Evolutionary conservation across 2,329 filamentous ascomycete species (phyloP).

Genomic region (Dendryphion nanum): DNA sequence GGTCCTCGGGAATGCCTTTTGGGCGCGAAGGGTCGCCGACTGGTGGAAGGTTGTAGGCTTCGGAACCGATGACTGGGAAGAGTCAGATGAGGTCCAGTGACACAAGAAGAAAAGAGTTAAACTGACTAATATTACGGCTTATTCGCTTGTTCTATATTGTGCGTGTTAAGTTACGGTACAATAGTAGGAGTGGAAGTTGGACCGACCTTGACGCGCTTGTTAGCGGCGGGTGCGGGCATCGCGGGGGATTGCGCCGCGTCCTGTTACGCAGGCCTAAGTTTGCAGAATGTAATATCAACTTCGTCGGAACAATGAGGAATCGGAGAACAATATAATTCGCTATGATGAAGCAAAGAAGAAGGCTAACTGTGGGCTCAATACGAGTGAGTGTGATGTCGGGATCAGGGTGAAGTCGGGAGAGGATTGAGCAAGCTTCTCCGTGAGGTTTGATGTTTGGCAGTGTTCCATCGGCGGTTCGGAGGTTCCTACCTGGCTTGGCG

Average conservation of each 20-base stretch:
- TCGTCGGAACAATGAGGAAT: too few relatives aligned
- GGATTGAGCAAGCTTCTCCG: too few relatives aligned
- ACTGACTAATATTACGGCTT: constrained; percentile 39
- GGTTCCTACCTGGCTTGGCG: constrained; percentile 2
- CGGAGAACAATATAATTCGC: too few relatives aligned
- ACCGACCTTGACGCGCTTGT: constrained; percentile 51
- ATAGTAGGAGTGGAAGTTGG: background rate
- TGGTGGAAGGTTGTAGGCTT: constrained; percentile 63
- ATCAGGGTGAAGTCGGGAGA: background rate
- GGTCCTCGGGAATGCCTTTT: constrained; percentile 74
- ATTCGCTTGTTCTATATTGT: constrained; percentile 39
- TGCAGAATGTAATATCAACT: too few relatives aligned
- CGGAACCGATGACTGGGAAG: constrained; percentile 48
- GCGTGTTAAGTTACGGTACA: too few relatives aligned
- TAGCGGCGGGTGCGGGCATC: constrained; percentile 55
- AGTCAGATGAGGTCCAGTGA: constrained; percentile 18
- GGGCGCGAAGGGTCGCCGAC: constrained; percentile 63
- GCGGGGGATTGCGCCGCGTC: constrained; percentile 9
- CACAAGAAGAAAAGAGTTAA: background rate
- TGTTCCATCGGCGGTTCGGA: background rate
- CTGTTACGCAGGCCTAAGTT: too few relatives aligned
- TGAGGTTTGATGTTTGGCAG: background rate
- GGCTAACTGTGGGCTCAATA: too few relatives aligned
- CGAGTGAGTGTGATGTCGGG: too few relatives aligned
- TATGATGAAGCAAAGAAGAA: too few relatives aligned